Evolutionary conservation across 1,284 basidiomycete species (phyloP).

Genomic region (Trichosporon asahii): DNA sequence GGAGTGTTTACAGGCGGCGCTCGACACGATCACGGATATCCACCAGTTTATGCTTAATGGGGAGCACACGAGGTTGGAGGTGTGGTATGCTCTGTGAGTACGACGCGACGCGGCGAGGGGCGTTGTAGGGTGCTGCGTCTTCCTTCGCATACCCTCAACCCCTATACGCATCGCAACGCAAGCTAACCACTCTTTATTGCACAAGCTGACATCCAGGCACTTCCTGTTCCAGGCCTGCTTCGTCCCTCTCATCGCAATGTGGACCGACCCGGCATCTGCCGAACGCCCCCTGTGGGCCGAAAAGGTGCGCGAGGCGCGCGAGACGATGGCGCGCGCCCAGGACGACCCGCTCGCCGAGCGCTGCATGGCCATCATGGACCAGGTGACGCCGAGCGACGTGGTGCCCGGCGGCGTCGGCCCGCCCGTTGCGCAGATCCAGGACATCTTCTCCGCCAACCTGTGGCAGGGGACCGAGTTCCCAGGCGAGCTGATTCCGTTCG

Average conservation of each 20-base stretch:
- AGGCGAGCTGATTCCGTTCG: slow-evolving; percentile 21
- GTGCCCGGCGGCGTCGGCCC: not conserved
- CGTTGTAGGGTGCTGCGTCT: no score
- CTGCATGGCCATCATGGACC: slow-evolving; percentile 24
- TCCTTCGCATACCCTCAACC: no score
- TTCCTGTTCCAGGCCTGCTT: slow-evolving; percentile 33
- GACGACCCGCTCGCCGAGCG: slow-evolving; percentile 26
- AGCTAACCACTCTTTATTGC: no score
- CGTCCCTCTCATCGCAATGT: slow-evolving; percentile 30
- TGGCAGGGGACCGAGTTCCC: slow-evolving; percentile 17
- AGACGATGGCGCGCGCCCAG: slow-evolving; percentile 15
- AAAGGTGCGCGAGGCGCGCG: slow-evolving; percentile 20
- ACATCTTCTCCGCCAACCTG: slow-evolving; percentile 20
- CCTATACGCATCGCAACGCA: no score
- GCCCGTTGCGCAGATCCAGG: slow-evolving; percentile 12
- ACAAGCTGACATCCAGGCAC: slow-evolving; percentile 22
- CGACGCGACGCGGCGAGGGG: no score
- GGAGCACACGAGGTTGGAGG: slow-evolving; percentile 21
- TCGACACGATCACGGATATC: slow-evolving; percentile 28
- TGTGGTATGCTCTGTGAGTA: slow-evolving; percentile 33
- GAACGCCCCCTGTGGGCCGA: slow-evolving; percentile 17
- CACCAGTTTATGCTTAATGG: slow-evolving; percentile 24
- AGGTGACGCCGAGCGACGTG: slow-evolving; percentile 18
- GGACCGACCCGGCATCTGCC: slow-evolving; percentile 21
- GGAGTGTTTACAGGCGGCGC: slow-evolving; percentile 22